Evolutionary conservation across 345 rosid species (phyloP).

Genomic region (Clarkia xantiana): DNA sequence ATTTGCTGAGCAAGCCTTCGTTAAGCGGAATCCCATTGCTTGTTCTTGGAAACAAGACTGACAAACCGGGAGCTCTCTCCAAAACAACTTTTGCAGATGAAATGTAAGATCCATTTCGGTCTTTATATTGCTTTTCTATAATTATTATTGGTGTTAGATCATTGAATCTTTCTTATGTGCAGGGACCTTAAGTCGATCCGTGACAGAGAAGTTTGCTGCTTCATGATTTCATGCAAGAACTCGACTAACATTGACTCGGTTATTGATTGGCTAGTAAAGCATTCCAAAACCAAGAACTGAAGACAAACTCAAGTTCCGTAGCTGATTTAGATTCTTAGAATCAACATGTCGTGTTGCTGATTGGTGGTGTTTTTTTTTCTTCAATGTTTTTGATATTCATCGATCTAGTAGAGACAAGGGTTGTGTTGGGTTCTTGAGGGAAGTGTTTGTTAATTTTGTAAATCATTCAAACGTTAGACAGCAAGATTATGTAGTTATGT

Average conservation of each 20-base stretch:
- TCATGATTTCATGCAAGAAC: conserved; percentile 96
- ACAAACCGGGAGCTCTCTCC: conserved; percentile 85
- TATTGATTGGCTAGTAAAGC: conserved; percentile 93
- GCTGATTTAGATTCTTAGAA: too few species aligned
- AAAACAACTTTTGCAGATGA: conserved; percentile 90
- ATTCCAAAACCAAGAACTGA: conserved; percentile 23
- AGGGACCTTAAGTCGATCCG: conserved; percentile 63
- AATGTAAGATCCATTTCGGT: conserved; percentile 35
- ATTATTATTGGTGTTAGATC: not conserved
- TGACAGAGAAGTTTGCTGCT: conserved; percentile 87
- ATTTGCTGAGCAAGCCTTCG: conserved; percentile 67
- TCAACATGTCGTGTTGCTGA: too few species aligned
- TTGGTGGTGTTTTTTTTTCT: too few species aligned
- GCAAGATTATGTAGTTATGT: too few species aligned
- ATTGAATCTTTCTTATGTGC: conserved; percentile 15
- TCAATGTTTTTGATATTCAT: too few species aligned
- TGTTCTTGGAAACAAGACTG: conserved; percentile 86
- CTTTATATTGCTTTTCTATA: not conserved
- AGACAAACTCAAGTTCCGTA: too few species aligned
- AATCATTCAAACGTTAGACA: too few species aligned
- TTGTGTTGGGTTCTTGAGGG: too few species aligned
- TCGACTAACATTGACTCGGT: conserved; percentile 68
- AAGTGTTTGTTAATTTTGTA: too few species aligned
- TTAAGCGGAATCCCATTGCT: conserved; percentile 72
- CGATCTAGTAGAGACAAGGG: too few species aligned